Evolutionary conservation across 352 stramenopile species (phyloP).

Genomic region (Globisporangium nunn): DNA sequence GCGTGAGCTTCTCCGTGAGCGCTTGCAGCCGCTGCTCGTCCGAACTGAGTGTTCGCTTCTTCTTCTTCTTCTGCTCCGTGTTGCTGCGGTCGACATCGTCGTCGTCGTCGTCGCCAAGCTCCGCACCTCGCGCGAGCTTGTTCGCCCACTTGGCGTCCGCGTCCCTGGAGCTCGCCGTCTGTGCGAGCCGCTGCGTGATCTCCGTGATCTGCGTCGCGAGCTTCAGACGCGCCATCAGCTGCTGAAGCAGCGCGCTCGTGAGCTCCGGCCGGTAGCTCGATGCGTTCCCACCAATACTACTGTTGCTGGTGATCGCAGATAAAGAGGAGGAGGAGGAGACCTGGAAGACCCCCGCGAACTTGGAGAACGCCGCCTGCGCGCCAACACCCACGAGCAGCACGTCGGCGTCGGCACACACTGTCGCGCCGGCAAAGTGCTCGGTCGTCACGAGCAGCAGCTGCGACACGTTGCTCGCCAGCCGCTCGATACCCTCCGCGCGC

Average conservation of each 20-base stretch:
- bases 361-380: slow-evolving; percentile 14
- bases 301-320: too few relatives aligned
- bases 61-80: slow-evolving; percentile 23
- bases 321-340: slow-evolving; percentile 3
- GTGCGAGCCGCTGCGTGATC: slow-evolving; percentile 33
- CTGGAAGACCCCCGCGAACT: slow-evolving; percentile 27
- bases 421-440: slow-evolving; percentile 38
- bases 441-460: slow-evolving; percentile 51
- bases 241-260: slow-evolving; percentile 22
- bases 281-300: slow-evolving; percentile 1
- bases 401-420: slow-evolving; percentile 22
- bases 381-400: slow-evolving; percentile 25
- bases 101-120: slow-evolving; percentile 43
- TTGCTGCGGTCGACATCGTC: slow-evolving; percentile 19
- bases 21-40: slow-evolving; percentile 68
- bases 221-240: slow-evolving; percentile 45
- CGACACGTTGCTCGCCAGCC: slow-evolving; percentile 15
- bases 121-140: slow-evolving; percentile 48
- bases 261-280: slow-evolving; percentile 24
- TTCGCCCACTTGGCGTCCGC: slow-evolving; percentile 51
- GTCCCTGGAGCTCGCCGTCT: slow-evolving; percentile 13
- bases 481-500: slow-evolving; percentile 43
- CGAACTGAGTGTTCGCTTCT: slow-evolving; percentile 29
- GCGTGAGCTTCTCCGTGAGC: slow-evolving; percentile 61
- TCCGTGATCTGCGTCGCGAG: slow-evolving; percentile 50